phyloP scores from a whole-genome alignment of 1,284 basidiomycete species.

The Austropuccinia psidii region DNA sequence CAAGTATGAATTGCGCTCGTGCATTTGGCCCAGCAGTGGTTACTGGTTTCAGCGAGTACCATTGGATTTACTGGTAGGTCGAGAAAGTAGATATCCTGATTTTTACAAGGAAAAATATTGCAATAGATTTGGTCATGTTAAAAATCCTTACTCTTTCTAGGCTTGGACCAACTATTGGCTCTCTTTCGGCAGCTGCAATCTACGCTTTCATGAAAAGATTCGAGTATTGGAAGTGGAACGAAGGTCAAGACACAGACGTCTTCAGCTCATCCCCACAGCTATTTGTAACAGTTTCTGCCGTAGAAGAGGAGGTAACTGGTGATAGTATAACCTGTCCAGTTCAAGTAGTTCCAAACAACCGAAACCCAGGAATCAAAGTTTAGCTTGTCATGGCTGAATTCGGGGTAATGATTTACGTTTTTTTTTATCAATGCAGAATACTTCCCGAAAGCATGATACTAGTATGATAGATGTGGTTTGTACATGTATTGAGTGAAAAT shows the following conservation, averaged over 20 bases:
- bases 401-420: no score
- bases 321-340: no score
- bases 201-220: conserved; percentile 26
- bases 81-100: not conserved
- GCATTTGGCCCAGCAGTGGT: conserved; percentile 30
- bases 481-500: no score
- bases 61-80: conserved; percentile 33
- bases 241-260: conserved; percentile 34
- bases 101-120: not conserved
- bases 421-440: no score
- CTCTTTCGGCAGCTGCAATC: conserved; percentile 15
- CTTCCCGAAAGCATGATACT: no score
- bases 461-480: no score
- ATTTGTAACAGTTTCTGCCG: conserved; percentile 20
- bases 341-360: no score
- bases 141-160: not conserved
- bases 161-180: conserved; percentile 34
- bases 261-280: conserved; percentile 15
- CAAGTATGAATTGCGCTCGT: conserved; percentile 25
- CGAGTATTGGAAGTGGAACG: conserved; percentile 26
- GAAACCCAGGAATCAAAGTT: no score
- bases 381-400: no score
- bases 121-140: not conserved
- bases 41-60: not conserved
- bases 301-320: no score